A percentile compares a stretch with the other conserved stretches of the same genome.
Evolutionary conservation across 2,329 filamentous ascomycete species (phyloP).

Genomic region (Penicillium sp.): DNA sequence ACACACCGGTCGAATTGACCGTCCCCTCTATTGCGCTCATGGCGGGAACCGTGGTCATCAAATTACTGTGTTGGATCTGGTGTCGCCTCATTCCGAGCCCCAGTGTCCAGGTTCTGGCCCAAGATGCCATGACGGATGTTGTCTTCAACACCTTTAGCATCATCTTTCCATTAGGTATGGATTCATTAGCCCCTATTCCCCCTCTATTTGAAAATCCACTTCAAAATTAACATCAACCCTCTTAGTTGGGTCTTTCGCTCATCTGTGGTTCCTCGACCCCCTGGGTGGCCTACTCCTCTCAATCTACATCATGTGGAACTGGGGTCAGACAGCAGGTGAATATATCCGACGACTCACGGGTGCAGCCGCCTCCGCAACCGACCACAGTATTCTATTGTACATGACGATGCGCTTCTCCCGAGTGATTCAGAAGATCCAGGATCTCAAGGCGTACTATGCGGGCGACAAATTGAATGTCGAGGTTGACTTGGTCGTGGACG

Average conservation of each 20-base stretch:
- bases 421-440: slow-evolving; percentile 70
- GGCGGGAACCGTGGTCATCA: slow-evolving; percentile 78
- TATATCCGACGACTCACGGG: slow-evolving; percentile 66
- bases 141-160: slow-evolving; percentile 91
- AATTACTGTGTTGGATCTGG: slow-evolving; percentile 83
- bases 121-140: slow-evolving; percentile 74
- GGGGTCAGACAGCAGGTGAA: slow-evolving; percentile 64
- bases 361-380: slow-evolving; percentile 61
- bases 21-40: slow-evolving; percentile 77
- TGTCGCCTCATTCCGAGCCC: slow-evolving; percentile 84
- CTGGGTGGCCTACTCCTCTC: slow-evolving; percentile 65
- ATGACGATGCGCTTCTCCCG: slow-evolving; percentile 92
- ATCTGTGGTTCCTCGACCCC: slow-evolving; percentile 63
- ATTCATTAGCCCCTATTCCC: neutral
- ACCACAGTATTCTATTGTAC: slow-evolving; percentile 83
- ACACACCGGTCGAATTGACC: slow-evolving; percentile 71
- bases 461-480: slow-evolving; percentile 66
- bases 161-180: slow-evolving; percentile 71
- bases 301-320: slow-evolving; percentile 64
- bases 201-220: neutral
- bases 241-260: slow-evolving; percentile 42
- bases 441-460: slow-evolving; percentile 66
- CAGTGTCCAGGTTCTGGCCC: slow-evolving; percentile 77
- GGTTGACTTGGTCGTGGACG: slow-evolving; percentile 65
- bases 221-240: neutral